Evolutionary conservation across 495 filamentous ascomycete genomes (phyloP).

Genomic region (Xeromyces bisporus): DNA sequence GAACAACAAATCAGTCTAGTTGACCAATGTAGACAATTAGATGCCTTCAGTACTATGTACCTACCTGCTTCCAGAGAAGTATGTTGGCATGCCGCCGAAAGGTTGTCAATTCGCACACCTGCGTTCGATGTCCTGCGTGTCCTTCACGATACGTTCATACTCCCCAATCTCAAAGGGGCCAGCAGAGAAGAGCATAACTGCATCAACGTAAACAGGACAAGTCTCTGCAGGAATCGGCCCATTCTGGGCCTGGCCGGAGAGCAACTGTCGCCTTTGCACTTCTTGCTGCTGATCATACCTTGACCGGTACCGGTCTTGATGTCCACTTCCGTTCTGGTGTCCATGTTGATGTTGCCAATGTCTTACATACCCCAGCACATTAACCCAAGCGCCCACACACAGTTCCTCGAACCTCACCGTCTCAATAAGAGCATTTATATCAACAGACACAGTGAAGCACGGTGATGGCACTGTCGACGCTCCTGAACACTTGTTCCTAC

Average conservation of each 20-base stretch:
- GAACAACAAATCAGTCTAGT: no score
- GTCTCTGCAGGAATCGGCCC: background rate
- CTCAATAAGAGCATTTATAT: conserved; percentile 54
- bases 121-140: conserved; percentile 19
- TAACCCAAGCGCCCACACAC: conserved; percentile 72
- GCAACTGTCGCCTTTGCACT: background rate
- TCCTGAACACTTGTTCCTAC: conserved; percentile 4
- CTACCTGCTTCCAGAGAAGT: no score
- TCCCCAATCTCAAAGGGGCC: conserved; percentile 43
- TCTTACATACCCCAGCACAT: conserved; percentile 69
- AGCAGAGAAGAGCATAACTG: conserved; percentile 48
- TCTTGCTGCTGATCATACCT: conserved; percentile 2
- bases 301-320: no score
- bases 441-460: conserved; percentile 36
- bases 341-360: conserved; percentile 7
- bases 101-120: no score
- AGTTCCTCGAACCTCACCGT: conserved; percentile 45
- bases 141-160: conserved; percentile 38
- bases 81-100: no score
- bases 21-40: no score
- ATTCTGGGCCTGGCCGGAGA: background rate
- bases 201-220: conserved; percentile 35
- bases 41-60: no score
- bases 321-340: conserved; percentile 3
- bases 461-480: background rate